Evolutionary conservation across 768 basidiomycete species (phyloP), one percentile per base, ranked within the genome.

Genomic region (Cyathus striatus): DNA sequence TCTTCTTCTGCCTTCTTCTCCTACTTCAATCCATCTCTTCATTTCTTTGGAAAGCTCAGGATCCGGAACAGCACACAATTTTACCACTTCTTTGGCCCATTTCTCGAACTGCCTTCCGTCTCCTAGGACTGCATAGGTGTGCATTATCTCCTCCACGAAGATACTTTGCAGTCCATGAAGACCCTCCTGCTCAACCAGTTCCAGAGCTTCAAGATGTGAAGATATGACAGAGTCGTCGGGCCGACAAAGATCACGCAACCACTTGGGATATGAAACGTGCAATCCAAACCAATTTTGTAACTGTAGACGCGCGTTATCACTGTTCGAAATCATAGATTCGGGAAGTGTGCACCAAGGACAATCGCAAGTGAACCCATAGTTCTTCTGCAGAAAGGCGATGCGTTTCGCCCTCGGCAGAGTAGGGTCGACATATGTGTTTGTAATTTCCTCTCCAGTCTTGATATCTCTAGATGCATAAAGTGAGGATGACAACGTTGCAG

Each of bases 381-480:
- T 62, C 2, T 62, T 57, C 5, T 53, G 42, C 5, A 75, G 61
- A 24, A 59, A 59, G 7, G 56, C 51, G 21, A 60, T 55, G 9
- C 73, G 65, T 10, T 46, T 54, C 10, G 53, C 57, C 6, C 65
- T 60, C 12, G 68, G 51, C 9, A 64, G 65, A 9, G 62, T 60
- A 1, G 67, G 62, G 43, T 73, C 65, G 27, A 68, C 62, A 52
- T 75, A 75, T n/a, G 67, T 66, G 41, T 67, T 70, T 16, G 61
- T 61, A 22, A 75, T 70, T 42, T 75, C 73, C 44, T 72, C 71
- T 5, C 66, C 69, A 1, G 49, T 51, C 20, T 43, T 38, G 42
- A 74, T 69, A 18, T 57, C 47, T 4, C 72, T 61, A 6, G 72
- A 57, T 2, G 73, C 66, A 44, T 69, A 71, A 22, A 75, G 49